A percentile compares a stretch with the other conserved stretches of the same genome.
Evolutionary conservation across 306 rosid genomes (phyloP).

Genomic region (Myrica gale): DNA sequence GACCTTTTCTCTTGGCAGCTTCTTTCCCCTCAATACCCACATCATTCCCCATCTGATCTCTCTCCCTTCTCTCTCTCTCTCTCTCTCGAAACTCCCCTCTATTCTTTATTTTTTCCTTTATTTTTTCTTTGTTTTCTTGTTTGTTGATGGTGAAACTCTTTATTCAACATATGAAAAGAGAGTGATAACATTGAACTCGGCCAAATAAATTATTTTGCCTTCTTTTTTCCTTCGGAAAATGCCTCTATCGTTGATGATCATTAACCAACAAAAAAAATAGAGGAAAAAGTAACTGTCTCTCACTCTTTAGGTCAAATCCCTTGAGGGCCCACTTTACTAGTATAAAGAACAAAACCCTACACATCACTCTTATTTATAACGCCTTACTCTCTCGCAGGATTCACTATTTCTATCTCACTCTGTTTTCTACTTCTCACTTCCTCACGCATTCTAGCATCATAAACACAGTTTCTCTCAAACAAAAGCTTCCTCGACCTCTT

Average conservation of each 20-base stretch:
- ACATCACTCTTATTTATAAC: slow-evolving; percentile 5
- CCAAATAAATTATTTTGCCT: slow-evolving; percentile 5
- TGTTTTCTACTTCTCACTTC: no score
- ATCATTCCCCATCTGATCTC: neutral
- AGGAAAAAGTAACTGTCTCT: neutral
- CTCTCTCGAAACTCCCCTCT: no score
- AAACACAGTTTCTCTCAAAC: neutral
- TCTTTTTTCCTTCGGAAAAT: slow-evolving; percentile 1
- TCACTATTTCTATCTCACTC: no score
- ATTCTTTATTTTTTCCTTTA: no score
- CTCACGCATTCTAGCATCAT: neutral
- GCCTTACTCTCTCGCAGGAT: neutral
- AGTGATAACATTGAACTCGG: neutral
- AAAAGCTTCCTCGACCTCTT: slow-evolving; percentile 7
- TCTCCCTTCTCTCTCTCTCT: neutral
- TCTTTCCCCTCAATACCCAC: slow-evolving; percentile 59
- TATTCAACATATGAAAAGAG: neutral
- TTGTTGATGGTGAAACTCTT: neutral
- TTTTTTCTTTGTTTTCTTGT: neutral
- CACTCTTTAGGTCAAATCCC: slow-evolving; percentile 32
- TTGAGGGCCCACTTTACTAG: slow-evolving; percentile 23
- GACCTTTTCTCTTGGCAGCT: slow-evolving; percentile 76
- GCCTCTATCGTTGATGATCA: neutral
- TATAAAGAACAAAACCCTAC: slow-evolving; percentile 3
- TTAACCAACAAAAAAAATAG: neutral